Percentiles rank a stretch among this genome's conserved stretches.
Conservation (phyloP, 2,329 filamentous ascomycete genomes). For the Xylaria sp. region DNA sequence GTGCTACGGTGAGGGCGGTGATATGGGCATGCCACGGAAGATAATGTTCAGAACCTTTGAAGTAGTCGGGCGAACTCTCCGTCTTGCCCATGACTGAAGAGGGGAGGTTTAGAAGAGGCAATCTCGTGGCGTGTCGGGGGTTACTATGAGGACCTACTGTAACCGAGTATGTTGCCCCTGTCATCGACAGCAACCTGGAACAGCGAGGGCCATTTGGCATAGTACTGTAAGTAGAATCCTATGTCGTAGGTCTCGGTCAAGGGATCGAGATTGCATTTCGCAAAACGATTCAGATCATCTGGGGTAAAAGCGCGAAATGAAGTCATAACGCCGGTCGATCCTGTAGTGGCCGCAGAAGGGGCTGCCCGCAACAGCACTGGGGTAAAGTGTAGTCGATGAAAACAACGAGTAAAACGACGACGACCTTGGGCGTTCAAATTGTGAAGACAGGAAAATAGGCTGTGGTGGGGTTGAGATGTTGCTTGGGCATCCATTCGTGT, state of each 20-base stretch:
- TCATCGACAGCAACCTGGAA: conserved; percentile 92
- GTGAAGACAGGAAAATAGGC: too few species aligned
- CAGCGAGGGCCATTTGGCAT: conserved; percentile 93
- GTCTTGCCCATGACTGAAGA: conserved; percentile 91
- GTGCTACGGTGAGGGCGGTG: conserved; percentile 92
- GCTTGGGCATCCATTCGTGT: not conserved
- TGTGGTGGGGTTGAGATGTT: not conserved
- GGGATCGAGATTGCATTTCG: conserved; percentile 93
- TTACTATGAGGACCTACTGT: conserved; percentile 71
- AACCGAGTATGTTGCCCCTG: conserved; percentile 89
- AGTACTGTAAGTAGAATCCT: conserved; percentile 94
- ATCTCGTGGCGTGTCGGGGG: not conserved
- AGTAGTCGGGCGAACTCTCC: conserved; percentile 82
- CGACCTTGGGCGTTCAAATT: not conserved
- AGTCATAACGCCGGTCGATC: conserved; percentile 66
- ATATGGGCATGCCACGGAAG: conserved; percentile 99
- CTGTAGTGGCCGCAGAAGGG: not conserved
- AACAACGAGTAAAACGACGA: not conserved
- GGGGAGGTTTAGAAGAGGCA: conserved; percentile 41
- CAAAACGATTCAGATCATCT: conserved; percentile 86
- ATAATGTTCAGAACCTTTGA: conserved; percentile 83
- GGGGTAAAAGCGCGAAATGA: conserved; percentile 87
- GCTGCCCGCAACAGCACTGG: not conserved
- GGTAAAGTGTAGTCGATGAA: not conserved
- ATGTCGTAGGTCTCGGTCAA: conserved; percentile 98